Base-by-base conservation (phyloP, 1,284 basidiomycete genomes). In the Xerocomus amazonicus region DNA sequence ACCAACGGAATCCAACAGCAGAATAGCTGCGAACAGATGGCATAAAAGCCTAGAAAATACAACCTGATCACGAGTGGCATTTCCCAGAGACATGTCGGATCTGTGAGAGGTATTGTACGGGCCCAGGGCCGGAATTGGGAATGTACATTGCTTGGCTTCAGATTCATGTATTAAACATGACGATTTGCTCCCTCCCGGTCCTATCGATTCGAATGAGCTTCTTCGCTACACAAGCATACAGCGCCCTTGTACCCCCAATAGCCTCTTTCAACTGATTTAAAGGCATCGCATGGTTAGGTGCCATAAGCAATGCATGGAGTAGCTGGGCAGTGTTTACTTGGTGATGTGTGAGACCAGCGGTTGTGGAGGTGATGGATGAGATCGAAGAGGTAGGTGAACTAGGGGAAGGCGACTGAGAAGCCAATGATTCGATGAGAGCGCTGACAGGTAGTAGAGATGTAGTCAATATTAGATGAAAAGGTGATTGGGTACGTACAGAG, bases 181-280 rank as follows among this genome's bases (percentile, higher is more conserved):
- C 84, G 8, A 81, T 72, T 63, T 90, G 87, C 60, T 87, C 84
- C 33, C 84, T 76, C 9, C 80, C 77, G 27, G 83, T 79, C 42
- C 87, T 72, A 45, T 90, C 86, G 54, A 90, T 87, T 66, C 80
- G 85, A 52, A 90, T 63, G 44, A 90, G 67, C 50, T 84, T 74
- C 68, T 89, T 90, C 19, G 83, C 84, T 10, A 88, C 83, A 59
- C 86, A 85, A 2, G 71, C 77, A 59, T 84, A 87, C 7, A 86
- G 61, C 9, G 81, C 76, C 45, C 79, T 72, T 14, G 78, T 81
- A 16, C 70, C 63, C 51, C 74, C 70, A n/a, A 89, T 67, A n/a
- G 73, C 62, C 43, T 78, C 78, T 65, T 87, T 89, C 13, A 83
- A 70, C 54, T 74, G 74, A 52, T 76, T 79, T n/a, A 90, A 64